Evolutionary conservation across 208 protist species (phyloP).

Genomic region (Trypanosoma lewisi): DNA sequence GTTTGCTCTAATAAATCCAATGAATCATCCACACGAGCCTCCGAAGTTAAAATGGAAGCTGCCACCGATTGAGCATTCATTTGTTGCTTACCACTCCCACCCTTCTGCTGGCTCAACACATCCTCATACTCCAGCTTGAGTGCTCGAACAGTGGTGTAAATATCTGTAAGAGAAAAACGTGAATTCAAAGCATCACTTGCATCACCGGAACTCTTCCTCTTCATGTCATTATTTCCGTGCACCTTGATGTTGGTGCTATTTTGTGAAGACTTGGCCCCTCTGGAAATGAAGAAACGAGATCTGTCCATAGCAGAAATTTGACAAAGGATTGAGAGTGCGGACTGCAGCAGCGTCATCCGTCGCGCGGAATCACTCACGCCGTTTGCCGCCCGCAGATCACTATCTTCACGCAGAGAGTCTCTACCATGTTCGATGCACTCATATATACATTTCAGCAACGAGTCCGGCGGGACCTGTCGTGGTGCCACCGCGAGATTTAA

Average conservation of each 20-base stretch:
- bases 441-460: neutral
- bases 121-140: conserved; percentile 29
- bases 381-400: neutral
- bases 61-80: neutral
- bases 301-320: conserved; percentile 46
- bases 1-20: conserved; percentile 17
- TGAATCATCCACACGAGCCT: conserved; percentile 20
- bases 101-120: conserved; percentile 8
- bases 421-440: conserved; percentile 19
- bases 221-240: neutral
- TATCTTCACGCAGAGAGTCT: neutral
- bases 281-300: conserved; percentile 26
- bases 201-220: neutral
- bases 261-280: neutral
- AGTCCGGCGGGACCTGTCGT: neutral
- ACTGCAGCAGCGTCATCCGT: conserved; percentile 26
- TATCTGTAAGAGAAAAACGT: conserved; percentile 18
- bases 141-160: conserved; percentile 27
- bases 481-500: neutral
- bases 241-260: neutral
- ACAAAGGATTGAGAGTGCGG: conserved; percentile 54
- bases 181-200: neutral
- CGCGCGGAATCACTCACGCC: conserved; percentile 1
- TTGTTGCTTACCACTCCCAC: conserved; percentile 9
- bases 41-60: neutral